Base-by-base conservation (phyloP, 2,329 filamentous ascomycete species). In the Endoconidiophora laricicola region DNA sequence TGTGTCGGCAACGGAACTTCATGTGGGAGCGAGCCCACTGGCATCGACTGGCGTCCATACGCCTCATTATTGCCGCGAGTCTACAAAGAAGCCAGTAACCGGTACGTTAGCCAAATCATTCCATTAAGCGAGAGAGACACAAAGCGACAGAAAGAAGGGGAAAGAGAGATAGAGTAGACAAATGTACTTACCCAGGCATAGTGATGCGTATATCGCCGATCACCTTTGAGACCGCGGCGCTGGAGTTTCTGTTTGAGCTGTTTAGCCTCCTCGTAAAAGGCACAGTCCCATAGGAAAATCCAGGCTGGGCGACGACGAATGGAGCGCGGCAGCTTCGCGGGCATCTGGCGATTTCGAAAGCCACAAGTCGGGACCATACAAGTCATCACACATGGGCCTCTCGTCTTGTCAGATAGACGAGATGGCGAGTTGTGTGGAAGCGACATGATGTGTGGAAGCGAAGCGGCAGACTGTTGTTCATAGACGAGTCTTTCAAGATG, bases 201-300 rank as follows among this genome's bases (percentile, higher is more conserved):
- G 18, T 49, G 46, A 20, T 49, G 46, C 6, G 46, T 49, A 26
- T 49, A 49, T 20, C 46, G 23, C 14, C 24, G 24, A 23, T 49
- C 46, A 14, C 46, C 36, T n/a, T 26, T 14, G 16, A 49, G 26
- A n/a, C 46, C 46, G 20, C 46, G 46, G 18, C 46, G 46, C 29
- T 49, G 39, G 4, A 49, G 26, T 39, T 49, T 49, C 16, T 29
- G 39, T 36, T 23, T 16, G 10, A 49, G 26, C 18, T 49, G 46
- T 39, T 49, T 49, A 6, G 26, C 46, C 39, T 49, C 46, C 24
- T 49, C 46, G 39, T 43, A 49, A 26, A 43, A 49, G 46, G 46
- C 46, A 33, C 46, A 49, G 18, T 49, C 46, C 46, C 46, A 49
- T 16, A 42, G 46, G 22, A 49, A 41, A 4, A 49, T 39, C 46